Evolutionary conservation across 306 rosid species (phyloP), one percentile per base, ranked within the genome.

Genomic region (Vigna angularis): DNA sequence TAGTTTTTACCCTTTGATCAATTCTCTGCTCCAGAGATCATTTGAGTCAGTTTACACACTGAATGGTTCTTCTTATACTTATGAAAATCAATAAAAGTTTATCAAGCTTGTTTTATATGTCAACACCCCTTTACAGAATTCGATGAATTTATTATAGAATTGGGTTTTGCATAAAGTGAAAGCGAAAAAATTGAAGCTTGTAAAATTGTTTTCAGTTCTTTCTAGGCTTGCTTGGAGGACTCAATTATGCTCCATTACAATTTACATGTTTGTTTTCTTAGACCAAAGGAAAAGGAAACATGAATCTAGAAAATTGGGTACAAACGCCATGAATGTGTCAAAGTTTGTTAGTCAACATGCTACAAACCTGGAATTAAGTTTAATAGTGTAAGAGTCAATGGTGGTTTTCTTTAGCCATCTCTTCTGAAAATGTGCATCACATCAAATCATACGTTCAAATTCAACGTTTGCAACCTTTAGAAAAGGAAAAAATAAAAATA

Each of bases 321-420:
- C 73, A 40, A 28, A 52, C 15, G 3, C 73, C 28, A 28, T 7
- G 13, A 40, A 26, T 30, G 22, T 50, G 78, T 7, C 11, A 30
- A 62, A 28, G 11, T 53, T 7, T 64, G 3, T 1, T 2, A 45
- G 83, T 83, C 86, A 83, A 78, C 34, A 26, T 47, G 12, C 53
- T 52, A 28, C 1, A 34, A 5, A 34, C 5, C 11, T 10, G 4
- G n/a, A 52, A 51, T 42, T 51, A 52, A 65, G n/a, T 24, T 36
- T 49, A 14, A 15, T 13, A 42, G 1, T 45, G 17, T 3, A 7
- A 40, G 20, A 26, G 77, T 76, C 79, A 84, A 84, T 62, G 16
- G 58, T 63, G 56, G 85, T 49, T 26, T 36, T 73, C 64, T 70
- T 70, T 68, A 3, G 55, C 49, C 71, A 59, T 47, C 44, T 11